Percentiles rank a stretch among this genome's conserved stretches.
Conservation (phyloP, 2,329 filamentous ascomycete genomes). For the Aspergillus japonicus region DNA sequence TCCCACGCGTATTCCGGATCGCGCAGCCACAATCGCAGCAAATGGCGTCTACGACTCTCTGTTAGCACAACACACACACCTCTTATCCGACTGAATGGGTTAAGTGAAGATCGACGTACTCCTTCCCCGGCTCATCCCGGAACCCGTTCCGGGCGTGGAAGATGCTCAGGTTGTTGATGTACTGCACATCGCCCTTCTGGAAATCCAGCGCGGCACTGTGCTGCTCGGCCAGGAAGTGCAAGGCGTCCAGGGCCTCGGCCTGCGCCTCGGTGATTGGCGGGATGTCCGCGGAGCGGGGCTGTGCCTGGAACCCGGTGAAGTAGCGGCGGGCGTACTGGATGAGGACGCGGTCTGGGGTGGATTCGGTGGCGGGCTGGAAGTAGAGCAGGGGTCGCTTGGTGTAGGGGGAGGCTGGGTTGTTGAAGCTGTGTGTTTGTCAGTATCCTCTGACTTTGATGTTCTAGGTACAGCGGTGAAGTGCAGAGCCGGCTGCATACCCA, state of each 20-base stretch:
- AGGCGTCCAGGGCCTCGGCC: no score
- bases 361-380: slow-evolving; percentile 50
- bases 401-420: no score
- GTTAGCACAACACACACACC: no score
- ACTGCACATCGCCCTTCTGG: slow-evolving; percentile 48
- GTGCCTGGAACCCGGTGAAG: slow-evolving; percentile 50
- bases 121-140: slow-evolving; percentile 31
- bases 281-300: slow-evolving; percentile 33
- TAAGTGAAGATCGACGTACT: slow-evolving; percentile 23
- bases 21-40: no score
- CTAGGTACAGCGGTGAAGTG: no score
- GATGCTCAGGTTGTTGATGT: slow-evolving; percentile 49
- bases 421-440: no score
- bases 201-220: slow-evolving; percentile 42
- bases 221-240: slow-evolving; percentile 27
- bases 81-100: no score
- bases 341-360: slow-evolving; percentile 51
- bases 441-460: no score
- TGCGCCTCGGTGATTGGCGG: slow-evolving; percentile 26
- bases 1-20: no score
- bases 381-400: slow-evolving; percentile 29
- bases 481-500: no score
- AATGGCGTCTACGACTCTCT: no score
- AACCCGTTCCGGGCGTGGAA: slow-evolving; percentile 50
- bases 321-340: slow-evolving; percentile 59